phyloP scores from a whole-genome alignment of 2,329 filamentous ascomycete genomes.

The Aureobasidium leucospermi region DNA sequence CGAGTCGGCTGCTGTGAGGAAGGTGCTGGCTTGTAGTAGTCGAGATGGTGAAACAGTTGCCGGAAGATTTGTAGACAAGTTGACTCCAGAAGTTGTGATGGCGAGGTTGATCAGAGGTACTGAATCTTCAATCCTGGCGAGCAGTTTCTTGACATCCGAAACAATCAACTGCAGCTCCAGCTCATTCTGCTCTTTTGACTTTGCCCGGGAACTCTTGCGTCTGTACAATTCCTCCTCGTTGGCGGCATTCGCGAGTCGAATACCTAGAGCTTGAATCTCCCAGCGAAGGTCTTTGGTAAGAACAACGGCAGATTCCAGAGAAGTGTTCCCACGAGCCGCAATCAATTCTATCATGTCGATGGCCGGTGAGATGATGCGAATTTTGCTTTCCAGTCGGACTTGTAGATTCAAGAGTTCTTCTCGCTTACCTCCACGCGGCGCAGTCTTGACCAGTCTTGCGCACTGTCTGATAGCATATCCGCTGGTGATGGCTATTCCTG shows the following conservation, averaged over 20 bases:
- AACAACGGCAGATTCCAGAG: conserved; percentile 74
- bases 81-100: conserved; percentile 88
- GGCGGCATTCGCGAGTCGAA: conserved; percentile 64
- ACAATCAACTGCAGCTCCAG: conserved; percentile 64
- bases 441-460: conserved; percentile 64
- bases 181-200: conserved; percentile 50
- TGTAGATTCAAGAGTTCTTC: conserved; percentile 68
- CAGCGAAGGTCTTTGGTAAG: conserved; percentile 76
- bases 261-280: conserved; percentile 74
- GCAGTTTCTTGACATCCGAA: conserved; percentile 63
- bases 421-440: conserved; percentile 62
- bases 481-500: conserved; percentile 78
- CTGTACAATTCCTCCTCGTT: conserved; percentile 50
- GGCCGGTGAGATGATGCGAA: conserved; percentile 80
- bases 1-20: conserved; percentile 78
- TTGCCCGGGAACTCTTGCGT: conserved; percentile 37
- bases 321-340: conserved; percentile 67
- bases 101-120: conserved; percentile 88
- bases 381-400: conserved; percentile 72
- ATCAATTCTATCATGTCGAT: conserved; percentile 91
- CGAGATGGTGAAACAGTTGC: conserved; percentile 82
- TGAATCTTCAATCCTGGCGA: conserved; percentile 78
- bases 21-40: conserved; percentile 84
- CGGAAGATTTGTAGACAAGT: conserved; percentile 70
- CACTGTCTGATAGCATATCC: conserved; percentile 80